phyloP scores from a whole-genome alignment of 1,284 basidiomycete species.

The Ganoderma sinense region DNA sequence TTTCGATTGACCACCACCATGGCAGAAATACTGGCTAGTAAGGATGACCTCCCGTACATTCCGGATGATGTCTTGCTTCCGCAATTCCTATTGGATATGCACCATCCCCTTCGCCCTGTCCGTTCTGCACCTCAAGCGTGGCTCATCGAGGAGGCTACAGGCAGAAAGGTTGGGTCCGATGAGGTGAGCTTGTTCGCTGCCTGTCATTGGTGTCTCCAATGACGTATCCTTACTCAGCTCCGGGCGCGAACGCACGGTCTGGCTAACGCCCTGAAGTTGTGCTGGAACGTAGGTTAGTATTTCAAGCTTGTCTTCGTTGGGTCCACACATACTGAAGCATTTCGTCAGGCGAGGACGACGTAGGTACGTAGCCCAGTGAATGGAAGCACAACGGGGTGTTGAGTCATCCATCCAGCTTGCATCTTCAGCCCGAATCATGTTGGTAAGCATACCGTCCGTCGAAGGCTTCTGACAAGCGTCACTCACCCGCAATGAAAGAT shows the following conservation, averaged over 20 bases:
- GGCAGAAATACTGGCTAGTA: not conserved
- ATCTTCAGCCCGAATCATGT: slow-evolving; percentile 45
- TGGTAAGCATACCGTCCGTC: slow-evolving; percentile 14
- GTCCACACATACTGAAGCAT: not conserved
- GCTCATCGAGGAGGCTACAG: slow-evolving; percentile 70
- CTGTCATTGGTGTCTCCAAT: not conserved
- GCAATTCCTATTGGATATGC: slow-evolving; percentile 71
- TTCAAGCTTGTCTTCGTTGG: not conserved
- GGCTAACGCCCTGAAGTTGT: slow-evolving; percentile 22
- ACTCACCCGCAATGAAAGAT: slow-evolving; percentile 47
- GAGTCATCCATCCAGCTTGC: slow-evolving; percentile 33
- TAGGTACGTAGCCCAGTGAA: slow-evolving; percentile 17
- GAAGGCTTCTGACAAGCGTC: not conserved
- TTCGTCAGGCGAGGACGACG: slow-evolving; percentile 22
- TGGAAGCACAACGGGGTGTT: slow-evolving; percentile 26
- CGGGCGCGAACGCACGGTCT: slow-evolving; percentile 22
- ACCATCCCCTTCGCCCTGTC: slow-evolving; percentile 55
- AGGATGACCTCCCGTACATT: slow-evolving; percentile 49
- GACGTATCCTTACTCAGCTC: slow-evolving; percentile 13
- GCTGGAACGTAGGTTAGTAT: slow-evolving; percentile 25
- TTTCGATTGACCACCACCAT: not conserved
- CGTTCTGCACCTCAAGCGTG: slow-evolving; percentile 41
- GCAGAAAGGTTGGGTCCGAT: slow-evolving; percentile 51
- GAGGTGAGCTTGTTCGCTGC: slow-evolving; percentile 48
- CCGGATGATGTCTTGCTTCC: slow-evolving; percentile 75